phyloP scores from a whole-genome alignment of 192 early-diverging fungal species.

The Spizellomyces sp. region DNA sequence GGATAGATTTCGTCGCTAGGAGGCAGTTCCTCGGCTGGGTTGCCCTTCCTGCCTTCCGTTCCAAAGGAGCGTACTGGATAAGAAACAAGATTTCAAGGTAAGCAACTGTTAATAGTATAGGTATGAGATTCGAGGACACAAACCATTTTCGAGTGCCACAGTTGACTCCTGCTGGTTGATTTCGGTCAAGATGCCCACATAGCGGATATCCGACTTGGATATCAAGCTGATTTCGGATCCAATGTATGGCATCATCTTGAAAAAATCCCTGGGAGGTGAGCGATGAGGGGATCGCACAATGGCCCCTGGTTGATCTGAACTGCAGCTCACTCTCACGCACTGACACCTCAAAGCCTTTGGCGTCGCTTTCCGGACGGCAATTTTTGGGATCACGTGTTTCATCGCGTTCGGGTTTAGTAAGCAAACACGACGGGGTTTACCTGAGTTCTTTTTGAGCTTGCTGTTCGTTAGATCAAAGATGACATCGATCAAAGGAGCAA shows the following conservation, averaged over 20 bases:
- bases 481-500: too few relatives aligned
- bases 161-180: constrained; percentile 86
- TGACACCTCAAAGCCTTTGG: too few relatives aligned
- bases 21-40: constrained; percentile 84
- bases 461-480: too few relatives aligned
- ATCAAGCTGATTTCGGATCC: constrained; percentile 73
- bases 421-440: too few relatives aligned
- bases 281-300: too few relatives aligned
- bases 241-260: constrained; percentile 34
- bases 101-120: constrained; percentile 3
- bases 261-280: too few relatives aligned
- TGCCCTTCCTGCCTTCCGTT: constrained; percentile 85
- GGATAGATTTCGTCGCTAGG: constrained; percentile 83
- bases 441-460: too few relatives aligned
- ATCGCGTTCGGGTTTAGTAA: too few relatives aligned
- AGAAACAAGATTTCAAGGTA: constrained; percentile 6
- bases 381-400: too few relatives aligned
- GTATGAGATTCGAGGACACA: constrained; percentile 1
- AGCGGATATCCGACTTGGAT: constrained; percentile 87
- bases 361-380: too few relatives aligned
- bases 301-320: too few relatives aligned
- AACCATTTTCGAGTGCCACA: constrained; percentile 88
- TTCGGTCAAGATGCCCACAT: constrained; percentile 83
- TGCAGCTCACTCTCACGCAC: too few relatives aligned
- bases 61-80: constrained; percentile 84